Evolutionary conservation across 2,329 filamentous ascomycete species (phyloP).

Genomic region (Trichoderma semiorbis): DNA sequence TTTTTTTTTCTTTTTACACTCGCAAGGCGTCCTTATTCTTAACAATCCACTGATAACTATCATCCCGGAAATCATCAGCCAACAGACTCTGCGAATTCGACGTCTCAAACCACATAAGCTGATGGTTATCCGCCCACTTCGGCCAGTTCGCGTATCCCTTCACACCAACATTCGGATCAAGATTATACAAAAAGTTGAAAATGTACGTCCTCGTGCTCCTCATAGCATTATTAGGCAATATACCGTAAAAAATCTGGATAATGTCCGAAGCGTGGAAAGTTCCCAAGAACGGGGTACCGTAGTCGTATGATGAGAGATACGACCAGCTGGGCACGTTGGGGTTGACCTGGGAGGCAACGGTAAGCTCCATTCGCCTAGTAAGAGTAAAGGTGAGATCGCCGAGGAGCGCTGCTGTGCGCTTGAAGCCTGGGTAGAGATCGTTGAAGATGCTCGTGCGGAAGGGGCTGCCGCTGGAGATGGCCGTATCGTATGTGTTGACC

Average conservation of each 20-base stretch:
- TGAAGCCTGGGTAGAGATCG: constrained; percentile 72
- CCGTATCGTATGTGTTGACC: constrained; percentile 60
- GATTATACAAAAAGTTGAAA: constrained; percentile 65
- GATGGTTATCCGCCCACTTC: constrained; percentile 39
- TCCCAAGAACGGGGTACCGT: constrained; percentile 67
- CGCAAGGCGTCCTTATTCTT: constrained; percentile 25
- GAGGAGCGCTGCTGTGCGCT: constrained; percentile 70
- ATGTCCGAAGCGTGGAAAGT: constrained; percentile 73
- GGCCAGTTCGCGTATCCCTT: constrained; percentile 41
- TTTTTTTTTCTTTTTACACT: constrained; percentile 23
- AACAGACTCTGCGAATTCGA: constrained; percentile 30
- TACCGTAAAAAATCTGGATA: constrained; percentile 64
- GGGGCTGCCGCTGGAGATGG: constrained; percentile 59
- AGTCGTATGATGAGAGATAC: constrained; percentile 70
- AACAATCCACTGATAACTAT: constrained; percentile 28
- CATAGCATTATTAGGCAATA: constrained; percentile 60
- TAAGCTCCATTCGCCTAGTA: constrained; percentile 62
- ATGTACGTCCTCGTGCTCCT: constrained; percentile 65
- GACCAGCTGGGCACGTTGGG: constrained; percentile 67
- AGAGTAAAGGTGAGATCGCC: constrained; percentile 75
- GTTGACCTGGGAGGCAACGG: constrained; percentile 41
- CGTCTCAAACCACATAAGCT: constrained; percentile 49
- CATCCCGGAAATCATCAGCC: constrained; percentile 38
- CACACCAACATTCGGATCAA: constrained; percentile 63
- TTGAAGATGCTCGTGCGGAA: constrained; percentile 68